phyloP scores from a whole-genome alignment of 768 basidiomycete species.

The Pleurotus tuoliensis region DNA sequence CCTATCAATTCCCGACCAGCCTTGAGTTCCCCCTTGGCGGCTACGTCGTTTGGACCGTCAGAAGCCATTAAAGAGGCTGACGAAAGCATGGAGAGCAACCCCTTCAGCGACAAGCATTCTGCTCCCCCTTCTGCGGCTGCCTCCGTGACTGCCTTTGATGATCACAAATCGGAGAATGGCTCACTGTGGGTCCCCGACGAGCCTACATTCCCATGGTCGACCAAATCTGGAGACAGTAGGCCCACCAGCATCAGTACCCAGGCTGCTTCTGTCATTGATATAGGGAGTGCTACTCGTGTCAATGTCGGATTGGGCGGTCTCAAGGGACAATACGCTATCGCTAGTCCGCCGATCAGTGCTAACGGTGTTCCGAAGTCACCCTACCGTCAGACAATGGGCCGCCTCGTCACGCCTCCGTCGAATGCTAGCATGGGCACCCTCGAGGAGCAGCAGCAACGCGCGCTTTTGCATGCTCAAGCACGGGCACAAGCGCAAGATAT shows the following conservation, averaged over 20 bases:
- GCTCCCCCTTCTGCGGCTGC: slow-evolving; percentile 37
- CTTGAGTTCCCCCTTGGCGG: slow-evolving; percentile 63
- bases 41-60: slow-evolving; percentile 66
- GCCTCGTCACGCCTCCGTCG: slow-evolving; percentile 49
- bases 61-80: slow-evolving; percentile 60
- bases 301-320: slow-evolving; percentile 48
- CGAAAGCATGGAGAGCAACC: slow-evolving; percentile 49
- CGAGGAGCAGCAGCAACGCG: slow-evolving; percentile 66
- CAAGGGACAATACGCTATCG: slow-evolving; percentile 14
- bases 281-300: slow-evolving; percentile 65
- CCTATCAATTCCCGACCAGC: slow-evolving; percentile 39
- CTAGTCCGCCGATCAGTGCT: slow-evolving; percentile 21
- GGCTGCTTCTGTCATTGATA: slow-evolving; percentile 54
- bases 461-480: slow-evolving; percentile 57
- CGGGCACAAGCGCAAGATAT: slow-evolving; percentile 52
- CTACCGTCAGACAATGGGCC: slow-evolving; percentile 60
- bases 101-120: slow-evolving; percentile 61
- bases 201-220: slow-evolving; percentile 37
- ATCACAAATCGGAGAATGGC: slow-evolving; percentile 17
- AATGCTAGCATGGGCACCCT: slow-evolving; percentile 32
- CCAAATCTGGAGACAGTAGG: slow-evolving; percentile 38
- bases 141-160: slow-evolving; percentile 37
- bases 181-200: slow-evolving; percentile 34
- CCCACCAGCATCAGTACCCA: slow-evolving; percentile 64
- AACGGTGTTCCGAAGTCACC: slow-evolving; percentile 38